Evolutionary conservation across 805 yeast species (phyloP), one percentile per base, ranked within the genome.

Genomic region (Cyberlindnera lachancei): DNA sequence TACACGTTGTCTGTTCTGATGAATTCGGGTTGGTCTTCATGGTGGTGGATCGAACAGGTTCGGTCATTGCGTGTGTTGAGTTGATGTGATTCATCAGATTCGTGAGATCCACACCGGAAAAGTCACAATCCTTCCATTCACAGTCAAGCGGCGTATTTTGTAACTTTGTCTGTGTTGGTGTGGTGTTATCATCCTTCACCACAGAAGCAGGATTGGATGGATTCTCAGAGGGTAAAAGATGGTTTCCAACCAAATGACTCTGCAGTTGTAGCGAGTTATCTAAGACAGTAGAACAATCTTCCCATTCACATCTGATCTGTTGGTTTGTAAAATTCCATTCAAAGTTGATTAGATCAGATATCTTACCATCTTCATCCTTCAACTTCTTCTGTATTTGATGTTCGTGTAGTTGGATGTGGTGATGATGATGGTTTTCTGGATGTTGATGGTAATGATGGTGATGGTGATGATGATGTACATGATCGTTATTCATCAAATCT

Each of bases 91-190:
- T 60, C 9, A 82, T 55, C 19, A 87, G 58, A 6, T 67, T 52
- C 19, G 73, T 61, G 29, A 79, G 49, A 44, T 75, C 75, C 13
- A 58, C 51, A 18, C 80, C 66, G 15, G 62, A 60, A 49, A 66
- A 83, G 26, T 68, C 59, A 64, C 96, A 87, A 33, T 75, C 67
- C 35, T 63, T 58, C 95, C 95, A 86, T 48, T 77, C 85, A 59
- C 96, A 87, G 20, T 45, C 40, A 34, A 33, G 46, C 9, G 24
- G 33, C 27, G 25, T 33, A 25, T 27, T 25, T 12, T 18, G 19
- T n/a, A n/a, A n/a, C n/a, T n/a, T n/a, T n/a, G n/a, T n/a, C n/a
- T n/a, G n/a, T 15, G 15, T 13, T 11, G 22, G 26, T 11, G 23
- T n/a, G 12, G 25, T 11, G 15, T 13, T 34, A 15, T 39, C 29